Conservation (phyloP, 2,329 filamentous ascomycete species). For the Emmonsia crescens region DNA sequence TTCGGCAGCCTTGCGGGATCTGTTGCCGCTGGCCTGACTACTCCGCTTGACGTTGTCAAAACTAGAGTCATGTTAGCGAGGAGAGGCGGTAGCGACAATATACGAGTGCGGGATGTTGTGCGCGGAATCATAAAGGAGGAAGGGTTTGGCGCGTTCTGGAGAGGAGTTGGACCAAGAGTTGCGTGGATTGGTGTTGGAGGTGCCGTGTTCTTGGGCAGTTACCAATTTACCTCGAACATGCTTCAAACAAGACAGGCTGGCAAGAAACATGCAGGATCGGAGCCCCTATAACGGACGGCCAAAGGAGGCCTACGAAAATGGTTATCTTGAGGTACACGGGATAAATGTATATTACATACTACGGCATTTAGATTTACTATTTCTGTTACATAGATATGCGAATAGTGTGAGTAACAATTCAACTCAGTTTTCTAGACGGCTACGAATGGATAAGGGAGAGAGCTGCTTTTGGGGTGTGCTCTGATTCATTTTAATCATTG, state of each 20-base stretch:
- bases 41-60: conserved; percentile 91
- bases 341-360: not conserved
- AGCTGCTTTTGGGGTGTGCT: not conserved
- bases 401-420: not conserved
- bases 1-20: conserved; percentile 78
- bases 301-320: not conserved
- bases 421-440: not conserved
- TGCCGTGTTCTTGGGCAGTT: conserved; percentile 86
- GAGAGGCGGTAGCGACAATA: conserved; percentile 48
- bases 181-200: conserved; percentile 94
- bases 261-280: conserved; percentile 9
- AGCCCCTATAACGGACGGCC: not conserved
- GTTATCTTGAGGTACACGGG: not conserved
- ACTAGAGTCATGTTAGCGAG: conserved; percentile 87
- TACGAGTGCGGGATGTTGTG: conserved; percentile 43
- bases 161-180: conserved; percentile 61
- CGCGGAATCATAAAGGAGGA: conserved; percentile 47
- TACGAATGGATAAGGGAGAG: not conserved
- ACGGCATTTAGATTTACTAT: conserved; percentile 1
- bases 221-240: conserved; percentile 76
- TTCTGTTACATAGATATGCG: not conserved
- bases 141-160: conserved; percentile 37
- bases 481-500: not conserved
- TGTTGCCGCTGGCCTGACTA: conserved; percentile 77
- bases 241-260: conserved; percentile 38